phyloP scores from a whole-genome alignment of 441 rosid genomes.

The Kokia cookei region DNA sequence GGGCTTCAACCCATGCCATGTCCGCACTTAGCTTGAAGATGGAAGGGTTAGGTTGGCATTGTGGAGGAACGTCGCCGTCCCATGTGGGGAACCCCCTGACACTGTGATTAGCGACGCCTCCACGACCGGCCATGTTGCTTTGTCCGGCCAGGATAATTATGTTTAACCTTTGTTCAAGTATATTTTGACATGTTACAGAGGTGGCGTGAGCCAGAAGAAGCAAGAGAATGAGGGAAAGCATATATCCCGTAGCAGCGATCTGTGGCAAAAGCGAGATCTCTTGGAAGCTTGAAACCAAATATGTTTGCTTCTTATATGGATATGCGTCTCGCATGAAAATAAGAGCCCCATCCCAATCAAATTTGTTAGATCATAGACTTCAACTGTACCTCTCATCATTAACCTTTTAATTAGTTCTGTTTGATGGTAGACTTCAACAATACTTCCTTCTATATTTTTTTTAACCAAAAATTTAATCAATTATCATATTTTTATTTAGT shows the following conservation, averaged over 20 bases:
- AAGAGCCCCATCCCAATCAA: no score
- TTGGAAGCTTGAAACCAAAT: not conserved
- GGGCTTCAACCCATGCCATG: conserved; percentile 57
- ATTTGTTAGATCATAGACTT: no score
- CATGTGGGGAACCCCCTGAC: conserved; percentile 34
- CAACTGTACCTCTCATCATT: no score
- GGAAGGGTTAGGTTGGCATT: conserved; percentile 59
- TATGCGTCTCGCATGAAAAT: not conserved
- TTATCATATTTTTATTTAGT: no score
- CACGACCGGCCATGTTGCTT: conserved; percentile 97
- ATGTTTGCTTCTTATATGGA: not conserved
- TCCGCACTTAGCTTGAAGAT: conserved; percentile 46
- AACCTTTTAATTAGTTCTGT: no score
- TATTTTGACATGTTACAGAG: conserved; percentile 17
- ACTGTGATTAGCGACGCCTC: conserved; percentile 54
- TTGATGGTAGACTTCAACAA: no score
- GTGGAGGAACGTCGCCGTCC: conserved; percentile 64
- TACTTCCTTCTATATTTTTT: no score
- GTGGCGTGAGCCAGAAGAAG: conserved; percentile 15
- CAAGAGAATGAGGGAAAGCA: conserved; percentile 21
- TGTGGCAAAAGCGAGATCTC: conserved; percentile 3
- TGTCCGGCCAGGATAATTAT: conserved; percentile 75
- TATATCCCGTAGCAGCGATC: conserved; percentile 7
- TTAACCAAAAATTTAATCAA: no score
- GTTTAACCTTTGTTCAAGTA: conserved; percentile 20